A percentile compares a stretch with the other conserved stretches of the same genome.
Conservation (phyloP, 2,329 filamentous ascomycete genomes). For the Pseudogymnoascus sp. region DNA sequence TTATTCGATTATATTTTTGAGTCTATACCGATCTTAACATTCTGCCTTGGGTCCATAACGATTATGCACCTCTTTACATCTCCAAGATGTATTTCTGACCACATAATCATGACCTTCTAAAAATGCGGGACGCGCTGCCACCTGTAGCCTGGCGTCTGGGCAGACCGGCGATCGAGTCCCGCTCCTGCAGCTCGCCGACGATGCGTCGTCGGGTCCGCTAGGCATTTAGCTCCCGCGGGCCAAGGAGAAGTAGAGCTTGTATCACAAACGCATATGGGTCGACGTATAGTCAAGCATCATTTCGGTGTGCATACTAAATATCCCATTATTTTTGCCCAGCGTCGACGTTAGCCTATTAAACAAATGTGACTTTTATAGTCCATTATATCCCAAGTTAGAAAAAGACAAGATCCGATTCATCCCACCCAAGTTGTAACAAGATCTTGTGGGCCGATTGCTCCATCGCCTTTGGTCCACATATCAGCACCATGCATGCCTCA, state of each 20-base stretch:
- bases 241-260: no score
- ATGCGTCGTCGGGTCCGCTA: not conserved
- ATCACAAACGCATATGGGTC: not conserved
- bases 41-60: not conserved
- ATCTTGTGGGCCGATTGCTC: slow-evolving; percentile 56
- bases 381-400: slow-evolving; percentile 44
- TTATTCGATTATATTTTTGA: not conserved
- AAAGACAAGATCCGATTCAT: slow-evolving; percentile 62
- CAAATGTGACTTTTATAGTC: not conserved
- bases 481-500: slow-evolving; percentile 48
- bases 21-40: not conserved
- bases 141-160: not conserved
- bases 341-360: not conserved
- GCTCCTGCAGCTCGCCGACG: not conserved
- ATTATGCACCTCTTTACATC: not conserved
- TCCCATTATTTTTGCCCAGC: not conserved
- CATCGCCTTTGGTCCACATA: slow-evolving; percentile 71
- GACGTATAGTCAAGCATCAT: not conserved
- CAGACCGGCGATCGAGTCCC: not conserved
- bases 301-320: not conserved
- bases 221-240: not conserved
- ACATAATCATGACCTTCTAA: not conserved
- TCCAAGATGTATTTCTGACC: not conserved
- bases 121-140: not conserved
- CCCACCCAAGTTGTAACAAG: slow-evolving; percentile 58